These are phyloP conservation scores for Scheffersomyces lignosus DNA, from an alignment of 805 yeast species.

Conservation along the genomic window DNA sequence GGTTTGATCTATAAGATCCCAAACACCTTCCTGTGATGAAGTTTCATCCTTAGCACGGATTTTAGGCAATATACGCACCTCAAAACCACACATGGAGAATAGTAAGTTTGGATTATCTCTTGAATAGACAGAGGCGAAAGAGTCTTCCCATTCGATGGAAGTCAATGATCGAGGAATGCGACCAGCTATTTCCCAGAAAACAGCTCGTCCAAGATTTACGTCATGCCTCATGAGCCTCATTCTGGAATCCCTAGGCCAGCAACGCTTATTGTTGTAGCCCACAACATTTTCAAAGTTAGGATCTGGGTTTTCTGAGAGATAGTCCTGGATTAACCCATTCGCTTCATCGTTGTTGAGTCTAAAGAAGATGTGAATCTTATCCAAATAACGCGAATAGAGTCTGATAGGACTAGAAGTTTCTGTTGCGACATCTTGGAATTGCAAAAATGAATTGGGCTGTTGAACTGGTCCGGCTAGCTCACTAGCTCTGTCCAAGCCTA, in stretches of 20 bases:
- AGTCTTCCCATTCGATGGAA: constrained; percentile 72
- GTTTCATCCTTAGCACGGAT: constrained; percentile 52
- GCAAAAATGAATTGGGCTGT: constrained; percentile 75
- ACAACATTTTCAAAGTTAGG: constrained; percentile 85
- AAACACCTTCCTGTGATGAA: constrained; percentile 75
- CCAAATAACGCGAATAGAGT: constrained; percentile 79
- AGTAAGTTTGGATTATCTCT: constrained; percentile 85
- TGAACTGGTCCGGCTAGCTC: constrained; percentile 81
- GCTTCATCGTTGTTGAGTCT: constrained; percentile 74
- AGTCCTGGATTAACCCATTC: constrained; percentile 72
- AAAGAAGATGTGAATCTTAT: constrained; percentile 76
- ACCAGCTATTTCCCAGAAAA: constrained; percentile 83
- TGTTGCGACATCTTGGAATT: constrained; percentile 56
- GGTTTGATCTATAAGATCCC: constrained; percentile 75
- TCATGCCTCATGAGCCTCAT: constrained; percentile 91
- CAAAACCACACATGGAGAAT: constrained; percentile 94
- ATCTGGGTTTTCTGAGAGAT: constrained; percentile 82
- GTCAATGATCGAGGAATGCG: constrained; percentile 78
- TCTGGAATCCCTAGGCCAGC: constrained; percentile 93
- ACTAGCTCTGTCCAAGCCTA: constrained; percentile 84
- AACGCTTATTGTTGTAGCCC: constrained; percentile 82
- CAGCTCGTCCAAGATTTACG: constrained; percentile 89
- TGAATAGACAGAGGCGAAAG: constrained; percentile 86
- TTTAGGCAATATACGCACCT: constrained; percentile 83
- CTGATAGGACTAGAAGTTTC: constrained; percentile 77